A percentile compares a stretch with the other conserved stretches of the same genome.
phyloP scores from a whole-genome alignment of 495 filamentous ascomycete species.

The Jackrogersella minutella region DNA sequence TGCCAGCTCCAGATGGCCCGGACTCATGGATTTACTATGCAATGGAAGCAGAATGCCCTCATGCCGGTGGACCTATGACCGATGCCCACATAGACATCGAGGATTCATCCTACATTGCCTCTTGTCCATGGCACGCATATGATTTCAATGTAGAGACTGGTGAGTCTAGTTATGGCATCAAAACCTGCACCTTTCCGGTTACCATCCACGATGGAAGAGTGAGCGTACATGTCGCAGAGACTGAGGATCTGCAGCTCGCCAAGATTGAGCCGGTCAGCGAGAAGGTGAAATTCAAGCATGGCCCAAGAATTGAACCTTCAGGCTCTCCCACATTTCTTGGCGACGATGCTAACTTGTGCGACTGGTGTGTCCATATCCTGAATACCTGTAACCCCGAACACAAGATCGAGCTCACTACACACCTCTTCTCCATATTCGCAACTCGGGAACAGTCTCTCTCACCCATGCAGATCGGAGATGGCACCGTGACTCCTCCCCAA shows the following conservation, averaged over 20 bases:
- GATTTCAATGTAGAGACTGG: conserved; percentile 66
- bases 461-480: conserved; percentile 57
- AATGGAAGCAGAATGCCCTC: conserved; percentile 63
- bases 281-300: conserved; percentile 58
- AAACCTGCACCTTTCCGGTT: conserved; percentile 61
- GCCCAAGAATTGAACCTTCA: conserved; percentile 36
- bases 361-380: conserved; percentile 62
- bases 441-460: conserved; percentile 50
- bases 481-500: conserved; percentile 51
- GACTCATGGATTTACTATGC: conserved; percentile 62
- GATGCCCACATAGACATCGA: conserved; percentile 62
- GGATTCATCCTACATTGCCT: conserved; percentile 62
- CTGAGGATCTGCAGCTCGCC: conserved; percentile 43
- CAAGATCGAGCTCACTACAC: conserved; percentile 61
- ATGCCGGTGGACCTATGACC: conserved; percentile 61
- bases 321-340: conserved; percentile 47
- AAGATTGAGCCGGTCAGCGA: conserved; percentile 59
- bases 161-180: conserved; percentile 63
- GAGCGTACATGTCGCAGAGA: conserved; percentile 45
- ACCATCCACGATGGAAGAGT: conserved; percentile 51
- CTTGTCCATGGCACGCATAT: conserved; percentile 65
- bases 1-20: conserved; percentile 40
- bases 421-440: conserved; percentile 57
- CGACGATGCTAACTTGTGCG: conserved; percentile 57
- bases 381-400: conserved; percentile 60